A percentile compares a stretch with the other conserved stretches of the same genome.
phyloP scores from a whole-genome alignment of 768 basidiomycete genomes.

The Termitomyces sp. region DNA sequence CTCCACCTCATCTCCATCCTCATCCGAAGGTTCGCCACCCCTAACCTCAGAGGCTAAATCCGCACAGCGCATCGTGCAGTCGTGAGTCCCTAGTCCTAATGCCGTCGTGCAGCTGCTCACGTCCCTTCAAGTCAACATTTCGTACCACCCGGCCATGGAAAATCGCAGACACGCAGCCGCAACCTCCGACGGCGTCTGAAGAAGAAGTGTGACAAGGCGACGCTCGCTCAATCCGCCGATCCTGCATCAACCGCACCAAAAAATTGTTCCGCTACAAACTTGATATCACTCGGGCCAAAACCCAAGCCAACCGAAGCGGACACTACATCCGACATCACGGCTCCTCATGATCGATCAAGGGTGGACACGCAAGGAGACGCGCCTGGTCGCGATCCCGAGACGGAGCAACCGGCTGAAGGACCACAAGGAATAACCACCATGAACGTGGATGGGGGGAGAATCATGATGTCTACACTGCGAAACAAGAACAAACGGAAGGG shows the following conservation, averaged over 20 bases:
- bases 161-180: slow-evolving; percentile 9
- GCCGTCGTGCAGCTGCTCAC: neutral
- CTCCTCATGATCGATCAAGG: neutral
- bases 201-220: slow-evolving; percentile 21
- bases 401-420: neutral
- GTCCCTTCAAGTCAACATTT: neutral
- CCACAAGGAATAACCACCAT: slow-evolving; percentile 2
- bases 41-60: slow-evolving; percentile 1
- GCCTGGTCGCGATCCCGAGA: slow-evolving; percentile 10
- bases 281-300: slow-evolving; percentile 33
- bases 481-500: slow-evolving; percentile 77
- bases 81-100: slow-evolving; percentile 8
- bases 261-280: slow-evolving; percentile 36
- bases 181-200: slow-evolving; percentile 10
- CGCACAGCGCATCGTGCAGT: neutral
- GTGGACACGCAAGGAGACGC: neutral
- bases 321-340: slow-evolving; percentile 1
- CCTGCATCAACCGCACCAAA: slow-evolving; percentile 17
- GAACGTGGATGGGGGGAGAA: slow-evolving; percentile 13
- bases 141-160: slow-evolving; percentile 16
- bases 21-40: slow-evolving; percentile 12
- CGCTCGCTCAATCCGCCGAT: neutral
- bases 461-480: slow-evolving; percentile 49
- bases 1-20: neutral
- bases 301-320: neutral